Evolutionary conservation across 768 basidiomycete species (phyloP).

Genomic region (Tylopilus plumbeoviolaceoides): DNA sequence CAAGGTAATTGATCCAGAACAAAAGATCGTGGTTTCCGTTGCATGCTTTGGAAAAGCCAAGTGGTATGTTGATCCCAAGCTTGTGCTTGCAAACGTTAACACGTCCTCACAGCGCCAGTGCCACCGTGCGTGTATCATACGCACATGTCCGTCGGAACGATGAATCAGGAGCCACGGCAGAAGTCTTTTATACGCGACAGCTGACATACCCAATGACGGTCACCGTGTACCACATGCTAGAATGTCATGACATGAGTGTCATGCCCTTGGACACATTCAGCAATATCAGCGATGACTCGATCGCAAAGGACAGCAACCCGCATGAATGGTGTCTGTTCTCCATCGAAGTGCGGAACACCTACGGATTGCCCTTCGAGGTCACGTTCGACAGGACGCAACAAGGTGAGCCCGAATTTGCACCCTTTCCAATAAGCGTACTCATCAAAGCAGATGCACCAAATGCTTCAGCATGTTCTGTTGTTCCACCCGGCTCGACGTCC

Average conservation of each 20-base stretch:
- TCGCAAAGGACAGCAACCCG: constrained; percentile 44
- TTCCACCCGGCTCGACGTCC: constrained; percentile 86
- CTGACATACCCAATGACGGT: constrained; percentile 85
- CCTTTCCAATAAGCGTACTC: not conserved
- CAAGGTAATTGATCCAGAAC: constrained; percentile 60
- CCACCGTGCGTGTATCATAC: constrained; percentile 81
- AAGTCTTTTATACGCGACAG: constrained; percentile 81
- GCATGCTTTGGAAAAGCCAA: constrained; percentile 86
- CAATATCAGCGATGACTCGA: constrained; percentile 18
- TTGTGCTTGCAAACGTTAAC: not conserved
- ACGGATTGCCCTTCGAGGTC: constrained; percentile 89
- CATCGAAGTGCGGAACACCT: constrained; percentile 88
- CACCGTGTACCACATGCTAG: constrained; percentile 94
- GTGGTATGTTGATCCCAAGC: constrained; percentile 59
- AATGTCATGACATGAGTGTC: constrained; percentile 80
- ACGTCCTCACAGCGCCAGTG: constrained; percentile 56
- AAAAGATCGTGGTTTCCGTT: constrained; percentile 63
- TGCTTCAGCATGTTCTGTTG: constrained; percentile 48
- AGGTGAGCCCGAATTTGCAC: constrained; percentile 37
- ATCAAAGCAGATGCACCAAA: constrained; percentile 36
- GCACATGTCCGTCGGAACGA: constrained; percentile 53
- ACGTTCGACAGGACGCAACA: constrained; percentile 64
- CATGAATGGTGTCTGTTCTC: constrained; percentile 83
- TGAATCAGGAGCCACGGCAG: constrained; percentile 30
- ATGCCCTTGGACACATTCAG: constrained; percentile 48